Percentiles rank a stretch among this genome's conserved stretches.
Evolutionary conservation across 768 basidiomycete genomes (phyloP).

Genomic region (Boletus huronensis): DNA sequence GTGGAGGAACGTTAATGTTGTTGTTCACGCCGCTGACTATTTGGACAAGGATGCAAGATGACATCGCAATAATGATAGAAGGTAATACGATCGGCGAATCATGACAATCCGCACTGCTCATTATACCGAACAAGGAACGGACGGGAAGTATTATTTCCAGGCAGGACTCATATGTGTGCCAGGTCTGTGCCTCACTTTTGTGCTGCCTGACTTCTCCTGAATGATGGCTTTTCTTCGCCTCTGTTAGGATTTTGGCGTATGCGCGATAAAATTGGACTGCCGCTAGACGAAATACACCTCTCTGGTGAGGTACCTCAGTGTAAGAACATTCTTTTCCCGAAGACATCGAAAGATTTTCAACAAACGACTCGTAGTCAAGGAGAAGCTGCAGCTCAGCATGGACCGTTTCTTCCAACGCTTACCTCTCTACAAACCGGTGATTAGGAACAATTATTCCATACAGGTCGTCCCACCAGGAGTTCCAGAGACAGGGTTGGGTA

Average conservation of each 20-base stretch:
- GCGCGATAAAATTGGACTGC: slow-evolving; percentile 71
- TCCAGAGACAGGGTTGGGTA: not conserved
- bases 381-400: slow-evolving; percentile 62
- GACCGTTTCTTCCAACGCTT: slow-evolving; percentile 70
- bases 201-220: not conserved
- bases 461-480: slow-evolving; percentile 33
- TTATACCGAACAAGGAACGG: slow-evolving; percentile 42
- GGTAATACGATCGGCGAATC: slow-evolving; percentile 28
- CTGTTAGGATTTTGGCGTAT: slow-evolving; percentile 72
- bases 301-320: slow-evolving; percentile 69
- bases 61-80: slow-evolving; percentile 61
- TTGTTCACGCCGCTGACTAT: not conserved
- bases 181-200: slow-evolving; percentile 38
- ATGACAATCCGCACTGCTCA: not conserved
- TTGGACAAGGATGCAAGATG: slow-evolving; percentile 47
- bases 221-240: not conserved
- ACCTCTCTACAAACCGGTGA: slow-evolving; percentile 64
- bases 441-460: slow-evolving; percentile 65
- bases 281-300: slow-evolving; percentile 67
- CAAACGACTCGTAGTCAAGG: slow-evolving; percentile 43
- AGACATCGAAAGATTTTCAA: not conserved
- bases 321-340: slow-evolving; percentile 31
- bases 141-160: slow-evolving; percentile 74
- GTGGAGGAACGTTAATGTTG: slow-evolving; percentile 22
- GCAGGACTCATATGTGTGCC: slow-evolving; percentile 68